Conservation (phyloP, 495 filamentous ascomycete genomes). For the Trichoderma virens region DNA sequence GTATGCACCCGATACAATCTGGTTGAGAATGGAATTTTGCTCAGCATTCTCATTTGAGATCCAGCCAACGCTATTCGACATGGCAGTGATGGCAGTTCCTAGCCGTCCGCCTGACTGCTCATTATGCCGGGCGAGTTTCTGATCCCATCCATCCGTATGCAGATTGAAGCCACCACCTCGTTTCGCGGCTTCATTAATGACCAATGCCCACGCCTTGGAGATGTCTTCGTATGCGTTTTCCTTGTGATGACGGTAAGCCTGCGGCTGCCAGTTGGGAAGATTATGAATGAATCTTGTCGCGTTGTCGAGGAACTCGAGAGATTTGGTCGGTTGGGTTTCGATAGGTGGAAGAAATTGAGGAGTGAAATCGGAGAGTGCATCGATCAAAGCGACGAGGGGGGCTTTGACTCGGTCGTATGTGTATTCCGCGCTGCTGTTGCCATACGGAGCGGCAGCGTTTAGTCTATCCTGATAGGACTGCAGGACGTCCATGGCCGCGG, state of each 20-base stretch:
- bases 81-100: slow-evolving; percentile 68
- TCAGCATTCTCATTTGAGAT: slow-evolving; percentile 44
- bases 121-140: slow-evolving; percentile 81
- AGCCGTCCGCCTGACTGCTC: slow-evolving; percentile 76
- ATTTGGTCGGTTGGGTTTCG: slow-evolving; percentile 70
- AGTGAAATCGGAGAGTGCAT: slow-evolving; percentile 87
- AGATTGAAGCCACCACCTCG: slow-evolving; percentile 82
- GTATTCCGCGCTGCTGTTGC: slow-evolving; percentile 80
- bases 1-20: slow-evolving; percentile 72
- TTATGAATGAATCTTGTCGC: slow-evolving; percentile 85
- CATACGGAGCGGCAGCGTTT: slow-evolving; percentile 77
- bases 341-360: slow-evolving; percentile 91
- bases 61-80: slow-evolving; percentile 70
- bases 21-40: slow-evolving; percentile 63
- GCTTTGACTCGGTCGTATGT: slow-evolving; percentile 88
- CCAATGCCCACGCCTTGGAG: slow-evolving; percentile 83
- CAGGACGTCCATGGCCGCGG: slow-evolving; percentile 71
- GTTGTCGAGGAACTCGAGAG: slow-evolving; percentile 77
- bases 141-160: slow-evolving; percentile 91
- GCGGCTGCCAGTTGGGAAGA: slow-evolving; percentile 79
- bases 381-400: slow-evolving; percentile 68
- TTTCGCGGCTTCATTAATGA: slow-evolving; percentile 87
- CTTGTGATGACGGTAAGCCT: slow-evolving; percentile 82
- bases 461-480: slow-evolving; percentile 71
- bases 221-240: slow-evolving; percentile 94